phyloP scores from a whole-genome alignment of 345 rosid genomes.

The Eucalyptus sp. region DNA sequence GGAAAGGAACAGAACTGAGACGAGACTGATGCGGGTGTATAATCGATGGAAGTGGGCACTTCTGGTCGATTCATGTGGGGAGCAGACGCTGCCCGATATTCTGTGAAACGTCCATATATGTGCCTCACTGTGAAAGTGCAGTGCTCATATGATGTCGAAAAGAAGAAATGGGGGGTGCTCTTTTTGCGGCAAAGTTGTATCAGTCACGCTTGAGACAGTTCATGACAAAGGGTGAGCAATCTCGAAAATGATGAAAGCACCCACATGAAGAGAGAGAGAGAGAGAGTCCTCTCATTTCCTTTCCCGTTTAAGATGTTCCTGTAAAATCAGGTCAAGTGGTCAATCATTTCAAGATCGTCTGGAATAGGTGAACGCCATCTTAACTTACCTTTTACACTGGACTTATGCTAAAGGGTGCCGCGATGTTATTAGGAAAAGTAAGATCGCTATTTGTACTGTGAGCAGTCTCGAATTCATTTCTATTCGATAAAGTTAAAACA shows the following conservation, averaged over 20 bases:
- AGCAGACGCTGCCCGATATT: neutral
- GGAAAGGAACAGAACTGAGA: neutral
- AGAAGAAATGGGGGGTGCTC: neutral
- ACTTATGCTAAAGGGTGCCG: neutral
- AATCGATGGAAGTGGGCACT: neutral
- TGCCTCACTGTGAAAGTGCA: neutral
- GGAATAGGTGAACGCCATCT: neutral
- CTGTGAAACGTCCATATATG: neutral
- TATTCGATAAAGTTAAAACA: neutral
- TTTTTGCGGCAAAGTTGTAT: neutral
- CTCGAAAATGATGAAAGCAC: neutral
- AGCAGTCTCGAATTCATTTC: neutral
- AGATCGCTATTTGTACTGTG: neutral
- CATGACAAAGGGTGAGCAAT: neutral
- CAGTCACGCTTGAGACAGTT: neutral
- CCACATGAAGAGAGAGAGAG: neutral
- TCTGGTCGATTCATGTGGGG: constrained; percentile 16
- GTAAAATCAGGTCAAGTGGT: neutral
- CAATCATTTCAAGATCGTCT: neutral
- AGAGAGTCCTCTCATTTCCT: neutral
- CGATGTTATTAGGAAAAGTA: neutral
- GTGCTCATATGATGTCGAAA: constrained; percentile 14
- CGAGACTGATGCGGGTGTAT: neutral
- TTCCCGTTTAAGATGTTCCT: neutral
- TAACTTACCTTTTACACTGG: neutral